Percentiles rank a stretch among this genome's conserved stretches.
Evolutionary conservation across 192 early-diverging fungal species (phyloP).

Genomic region (Podila minutissima): DNA sequence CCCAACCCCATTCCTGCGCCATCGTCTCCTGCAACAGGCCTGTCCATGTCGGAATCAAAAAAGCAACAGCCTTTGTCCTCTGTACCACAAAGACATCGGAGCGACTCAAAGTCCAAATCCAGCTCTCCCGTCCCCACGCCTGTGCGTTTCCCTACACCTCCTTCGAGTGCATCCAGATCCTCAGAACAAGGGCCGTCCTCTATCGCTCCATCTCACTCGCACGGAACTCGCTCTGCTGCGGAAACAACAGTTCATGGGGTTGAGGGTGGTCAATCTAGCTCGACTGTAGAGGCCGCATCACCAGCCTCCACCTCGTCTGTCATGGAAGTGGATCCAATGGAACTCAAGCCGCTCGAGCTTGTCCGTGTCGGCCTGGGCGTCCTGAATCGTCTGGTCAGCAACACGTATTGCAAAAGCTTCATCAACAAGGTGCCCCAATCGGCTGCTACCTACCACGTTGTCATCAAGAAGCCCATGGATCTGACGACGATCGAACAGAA

Average conservation of each 20-base stretch:
- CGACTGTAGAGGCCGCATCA: neutral
- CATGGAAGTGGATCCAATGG: neutral
- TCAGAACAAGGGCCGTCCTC: neutral
- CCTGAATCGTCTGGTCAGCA: slow-evolving; percentile 16
- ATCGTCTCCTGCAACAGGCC: neutral
- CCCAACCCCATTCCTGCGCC: neutral
- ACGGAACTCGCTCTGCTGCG: neutral
- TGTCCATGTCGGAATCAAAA: neutral
- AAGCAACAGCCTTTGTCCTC: neutral
- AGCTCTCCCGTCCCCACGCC: neutral
- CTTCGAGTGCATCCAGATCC: neutral
- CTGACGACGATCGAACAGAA: slow-evolving; percentile 61
- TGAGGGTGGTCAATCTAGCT: neutral
- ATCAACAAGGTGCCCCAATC: slow-evolving; percentile 52
- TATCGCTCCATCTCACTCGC: too few relatives aligned
- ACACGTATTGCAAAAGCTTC: slow-evolving; percentile 38
- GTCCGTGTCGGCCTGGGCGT: slow-evolving; percentile 25
- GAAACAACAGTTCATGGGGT: neutral
- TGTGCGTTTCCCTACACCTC: neutral
- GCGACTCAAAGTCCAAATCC: neutral
- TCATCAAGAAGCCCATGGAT: slow-evolving; percentile 65
- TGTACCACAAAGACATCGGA: neutral
- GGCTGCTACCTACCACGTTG: slow-evolving; percentile 54
- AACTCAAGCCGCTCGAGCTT: slow-evolving; percentile 23
- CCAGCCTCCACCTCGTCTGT: neutral